These are phyloP conservation scores for Petunia hybrid DNA, from an alignment of 305 asterid genomes.

Conservation along the genomic window DNA sequence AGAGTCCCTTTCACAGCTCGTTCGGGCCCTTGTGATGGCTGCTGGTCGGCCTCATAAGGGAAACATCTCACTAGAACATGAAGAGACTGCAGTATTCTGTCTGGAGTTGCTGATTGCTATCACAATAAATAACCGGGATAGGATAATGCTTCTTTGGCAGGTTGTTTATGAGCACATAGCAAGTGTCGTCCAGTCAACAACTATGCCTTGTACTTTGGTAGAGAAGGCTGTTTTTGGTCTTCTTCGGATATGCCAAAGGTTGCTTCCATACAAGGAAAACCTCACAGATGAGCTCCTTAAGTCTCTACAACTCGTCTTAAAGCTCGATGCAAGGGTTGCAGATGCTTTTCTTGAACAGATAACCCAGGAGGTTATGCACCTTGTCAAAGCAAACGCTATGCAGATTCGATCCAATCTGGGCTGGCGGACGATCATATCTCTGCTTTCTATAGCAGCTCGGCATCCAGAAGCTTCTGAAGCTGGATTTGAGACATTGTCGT, in stretches of 20 bases:
- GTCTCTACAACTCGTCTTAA: conserved; percentile 85
- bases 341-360: conserved; percentile 96
- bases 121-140: conserved; percentile 85
- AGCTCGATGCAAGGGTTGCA: conserved; percentile 97
- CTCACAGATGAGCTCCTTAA: conserved; percentile 90
- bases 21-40: conserved; percentile 77
- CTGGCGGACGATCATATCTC: conserved; percentile 87
- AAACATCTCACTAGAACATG: conserved; percentile 63
- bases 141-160: conserved; percentile 96
- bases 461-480: conserved; percentile 98
- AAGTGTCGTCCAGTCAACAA: conserved; percentile 76
- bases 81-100: conserved; percentile 81
- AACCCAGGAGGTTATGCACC: conserved; percentile 89
- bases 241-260: conserved; percentile 85
- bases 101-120: conserved; percentile 86
- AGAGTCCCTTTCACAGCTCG: conserved; percentile 83
- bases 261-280: conserved; percentile 95
- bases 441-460: conserved; percentile 89
- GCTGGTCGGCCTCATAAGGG: conserved; percentile 70
- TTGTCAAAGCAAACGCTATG: conserved; percentile 86
- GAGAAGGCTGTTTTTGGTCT: conserved; percentile 97
- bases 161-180: conserved; percentile 88
- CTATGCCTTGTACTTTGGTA: conserved; percentile 86
- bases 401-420: conserved; percentile 94
- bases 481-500: conserved; percentile 84